Base-by-base conservation (phyloP, 805 yeast species). In the Pichia insulana region DNA sequence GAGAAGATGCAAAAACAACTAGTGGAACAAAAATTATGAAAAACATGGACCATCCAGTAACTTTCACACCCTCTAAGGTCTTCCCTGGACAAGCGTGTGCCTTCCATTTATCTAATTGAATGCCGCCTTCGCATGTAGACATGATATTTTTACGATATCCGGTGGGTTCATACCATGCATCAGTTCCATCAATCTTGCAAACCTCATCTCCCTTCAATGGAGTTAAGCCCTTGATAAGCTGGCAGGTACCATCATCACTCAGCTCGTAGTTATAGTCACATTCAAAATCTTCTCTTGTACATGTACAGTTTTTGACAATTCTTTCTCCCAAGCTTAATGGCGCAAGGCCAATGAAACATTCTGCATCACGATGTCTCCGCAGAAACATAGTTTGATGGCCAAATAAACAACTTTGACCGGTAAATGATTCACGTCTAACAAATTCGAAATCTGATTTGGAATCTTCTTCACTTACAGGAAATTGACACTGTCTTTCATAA, bases 61-160 rank as follows among this genome's bases (percentile, higher is more conserved):
- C 54, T 2, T 81, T 78, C 10, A 71, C 70, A 39, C 73, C 67
- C 51, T 86, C 80, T 10, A 64, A 61, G 47, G 80, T 78, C 53
- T 79, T 84, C 1, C 97, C 97, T 5, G 97, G 97, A 61, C 98
- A 92, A 7, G 97, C 75, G 42, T 65, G 70, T 3, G 83, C 69
- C 16, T 65, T 70, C 59, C 78, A 74, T 31, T 73, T 69, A 55
- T 85, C 97, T 40, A 85, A 71, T 44, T 71, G 69, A 42, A 76
- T 62, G 3, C 97, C 97, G 18, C 87, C 94, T 35, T 66, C 71
- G 66, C 98, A 92, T 0, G 96, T 85, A 11, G 92, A 80, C 43
- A 84, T 58, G 1, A 96, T 92, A 22, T 89, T 73, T 53, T 77
- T 78, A 58, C 98, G 76, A 61, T 92, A 92, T 1, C 97, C 98